Evolutionary conservation across 176 grass and related monocot genomes (phyloP), one percentile per base, ranked within the genome.

Genomic region (Typha latifolia): DNA sequence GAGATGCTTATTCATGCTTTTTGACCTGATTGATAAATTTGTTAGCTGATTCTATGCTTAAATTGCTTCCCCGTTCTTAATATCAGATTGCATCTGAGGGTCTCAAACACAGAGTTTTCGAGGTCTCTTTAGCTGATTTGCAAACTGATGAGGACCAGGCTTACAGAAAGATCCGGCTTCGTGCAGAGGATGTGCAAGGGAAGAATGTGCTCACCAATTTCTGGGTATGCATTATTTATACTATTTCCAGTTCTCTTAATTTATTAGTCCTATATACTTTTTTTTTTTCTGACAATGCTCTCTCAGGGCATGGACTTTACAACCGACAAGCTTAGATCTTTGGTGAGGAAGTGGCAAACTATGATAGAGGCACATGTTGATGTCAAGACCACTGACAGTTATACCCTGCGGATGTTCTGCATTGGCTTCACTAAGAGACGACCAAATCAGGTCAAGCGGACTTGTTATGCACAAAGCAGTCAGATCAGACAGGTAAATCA

Each of bases 191-290:
- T 49, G 77, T 95, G 0, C 90, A 89, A 62, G 90, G 90, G 8
- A 86, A 71, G 31, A 94, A 94, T 49, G 90, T 94, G 0, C 77
- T 94, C 0, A 94, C 90, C 1, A 94, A 94, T 63, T 94, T 94
- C 18, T 94, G 82, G 85, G 90, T 94, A 78, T 68, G 47, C 5
- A 52, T 74, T 10, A 13, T 22, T 4, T 43, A n/a, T 13, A 4
- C 4, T 57, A 12, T 66, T 9, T 67, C 47, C 32, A n/a, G 24
- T 19, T 74, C 34, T 34, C 13, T 22, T 48, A 48, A 4, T 24
- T 23, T 23, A 51, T 76, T 62, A 32, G 12, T 43, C 62, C 57
- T 48, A 64, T 11, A 12, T 4, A 66, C 49, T n/a, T 50, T 62
- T 51, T 15, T 15, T 51, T 10, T 23, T 51, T 19, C 43, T 24